phyloP scores from a whole-genome alignment of 2,329 filamentous ascomycete species.

The Didymella segeticola region DNA sequence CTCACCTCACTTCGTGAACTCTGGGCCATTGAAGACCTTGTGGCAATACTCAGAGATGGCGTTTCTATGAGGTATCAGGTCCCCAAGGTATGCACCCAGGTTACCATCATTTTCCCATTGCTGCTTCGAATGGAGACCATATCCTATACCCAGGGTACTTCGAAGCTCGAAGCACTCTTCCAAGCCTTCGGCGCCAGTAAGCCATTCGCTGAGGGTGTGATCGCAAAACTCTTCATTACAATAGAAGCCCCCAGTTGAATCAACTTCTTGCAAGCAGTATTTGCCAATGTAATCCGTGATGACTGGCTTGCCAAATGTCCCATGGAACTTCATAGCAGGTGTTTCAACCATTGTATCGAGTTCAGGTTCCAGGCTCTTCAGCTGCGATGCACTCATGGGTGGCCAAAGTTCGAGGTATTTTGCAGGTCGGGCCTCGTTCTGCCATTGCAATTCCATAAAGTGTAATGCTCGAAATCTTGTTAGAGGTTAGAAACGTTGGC shows the following conservation, averaged over 20 bases:
- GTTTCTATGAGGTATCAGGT: conserved; percentile 6
- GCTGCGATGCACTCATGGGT: background rate
- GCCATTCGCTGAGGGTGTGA: conserved; percentile 17
- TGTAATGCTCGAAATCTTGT: background rate
- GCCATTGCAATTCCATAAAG: conserved; percentile 1
- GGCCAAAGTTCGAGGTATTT: conserved; percentile 5
- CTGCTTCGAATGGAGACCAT: background rate
- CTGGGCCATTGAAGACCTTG: conserved; percentile 9
- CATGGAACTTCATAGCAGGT: background rate
- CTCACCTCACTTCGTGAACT: background rate
- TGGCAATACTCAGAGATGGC: conserved; percentile 14
- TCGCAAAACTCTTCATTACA: conserved; percentile 1
- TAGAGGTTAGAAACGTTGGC: background rate
- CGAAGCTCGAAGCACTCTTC: conserved; percentile 1
- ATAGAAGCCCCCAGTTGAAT: background rate
- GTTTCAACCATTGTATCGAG: background rate
- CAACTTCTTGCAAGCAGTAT: conserved; percentile 10
- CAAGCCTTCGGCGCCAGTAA: background rate
- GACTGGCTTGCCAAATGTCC: background rate
- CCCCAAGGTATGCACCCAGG: conserved; percentile 14
- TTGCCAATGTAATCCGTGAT: conserved; percentile 7
- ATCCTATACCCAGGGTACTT: background rate
- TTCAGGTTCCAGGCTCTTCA: background rate
- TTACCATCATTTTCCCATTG: background rate
- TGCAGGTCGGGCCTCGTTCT: background rate